Evolutionary conservation across 257 asterid genomes (phyloP), one percentile per base, ranked within the genome.

Genomic region (Solanum virginianum): DNA sequence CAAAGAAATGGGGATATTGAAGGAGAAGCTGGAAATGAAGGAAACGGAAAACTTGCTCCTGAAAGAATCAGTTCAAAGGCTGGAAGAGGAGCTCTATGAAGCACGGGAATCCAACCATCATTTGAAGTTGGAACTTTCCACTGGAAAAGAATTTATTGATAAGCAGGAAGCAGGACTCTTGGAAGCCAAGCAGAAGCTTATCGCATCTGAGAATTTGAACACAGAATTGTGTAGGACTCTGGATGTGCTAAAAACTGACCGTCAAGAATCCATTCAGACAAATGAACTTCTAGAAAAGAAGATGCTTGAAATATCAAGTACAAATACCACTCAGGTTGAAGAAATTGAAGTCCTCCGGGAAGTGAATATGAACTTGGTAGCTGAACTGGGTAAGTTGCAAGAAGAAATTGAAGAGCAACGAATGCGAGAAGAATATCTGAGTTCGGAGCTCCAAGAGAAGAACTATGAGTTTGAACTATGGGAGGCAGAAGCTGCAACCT

Each of bases 401-500:
- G 92, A 88, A 84, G 94, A 95, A 90, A 87, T 88, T 32, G 94
- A 92, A 88, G 96, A 94, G 70, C 91, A 88, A 80, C 84, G 85
- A 39, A 89, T 75, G 80, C 90, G 91, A 72, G 95, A 93, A 91
- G 93, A 90, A 87, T 86, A 86, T 80, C 82, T 92, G 80, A 86
- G 91, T 87, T 90, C 91, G 1, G 93, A 94, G 84, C 91, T 95
- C 62, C 90, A 90, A 84, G 95, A 89, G 18, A 93, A 87, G 89
- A 92, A 86, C 89, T 85, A 80, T n/a, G 98, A 93, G 74, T 91
- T 87, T 55, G 98, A 93, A 86, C 88, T 94, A 43, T 94, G 98
- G 98, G 97, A 96, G 90, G 92, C 92, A 10, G 99, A 96, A 86
- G 98, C 98, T 15, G 86, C 97, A 4, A 85, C 94, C 1, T 94